These are phyloP conservation scores for Mucor plumbeus DNA, from an alignment of 371 early-diverging fungal genomes.

Conservation along the genomic window DNA sequence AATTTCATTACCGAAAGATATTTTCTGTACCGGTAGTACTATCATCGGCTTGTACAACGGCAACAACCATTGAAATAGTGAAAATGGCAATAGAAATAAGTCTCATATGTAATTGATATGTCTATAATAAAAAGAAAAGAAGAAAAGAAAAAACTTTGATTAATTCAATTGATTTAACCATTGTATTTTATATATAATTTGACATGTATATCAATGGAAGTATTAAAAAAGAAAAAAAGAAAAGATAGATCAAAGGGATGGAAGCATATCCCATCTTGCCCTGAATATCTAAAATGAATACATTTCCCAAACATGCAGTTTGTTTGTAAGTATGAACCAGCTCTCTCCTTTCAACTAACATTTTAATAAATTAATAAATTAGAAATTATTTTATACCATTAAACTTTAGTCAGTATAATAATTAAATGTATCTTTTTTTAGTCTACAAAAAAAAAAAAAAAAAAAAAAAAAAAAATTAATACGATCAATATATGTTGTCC, in stretches of 20 bases:
- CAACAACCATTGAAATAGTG: slow-evolving; percentile 12
- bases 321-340: background rate
- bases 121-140: background rate
- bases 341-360: background rate
- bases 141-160: background rate
- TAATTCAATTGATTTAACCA: background rate
- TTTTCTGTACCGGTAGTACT: background rate
- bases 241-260: background rate
- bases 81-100: slow-evolving; percentile 9
- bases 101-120: slow-evolving; percentile 14
- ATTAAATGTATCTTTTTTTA: background rate
- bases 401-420: slow-evolving; percentile 9
- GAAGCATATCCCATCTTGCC: slow-evolving; percentile 1
- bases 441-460: background rate
- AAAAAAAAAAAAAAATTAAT: background rate
- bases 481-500: slow-evolving; percentile 3
- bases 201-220: slow-evolving; percentile 11
- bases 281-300: slow-evolving; percentile 6
- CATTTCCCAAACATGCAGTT: background rate
- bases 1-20: slow-evolving; percentile 7
- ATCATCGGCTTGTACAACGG: slow-evolving; percentile 14
- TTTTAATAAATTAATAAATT: slow-evolving; percentile 3
- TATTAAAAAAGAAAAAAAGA: background rate
- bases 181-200: slow-evolving; percentile 5
- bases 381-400: background rate